Evolutionary conservation across 1,284 basidiomycete genomes (phyloP).

Genomic region (Stereum hirsutum): DNA sequence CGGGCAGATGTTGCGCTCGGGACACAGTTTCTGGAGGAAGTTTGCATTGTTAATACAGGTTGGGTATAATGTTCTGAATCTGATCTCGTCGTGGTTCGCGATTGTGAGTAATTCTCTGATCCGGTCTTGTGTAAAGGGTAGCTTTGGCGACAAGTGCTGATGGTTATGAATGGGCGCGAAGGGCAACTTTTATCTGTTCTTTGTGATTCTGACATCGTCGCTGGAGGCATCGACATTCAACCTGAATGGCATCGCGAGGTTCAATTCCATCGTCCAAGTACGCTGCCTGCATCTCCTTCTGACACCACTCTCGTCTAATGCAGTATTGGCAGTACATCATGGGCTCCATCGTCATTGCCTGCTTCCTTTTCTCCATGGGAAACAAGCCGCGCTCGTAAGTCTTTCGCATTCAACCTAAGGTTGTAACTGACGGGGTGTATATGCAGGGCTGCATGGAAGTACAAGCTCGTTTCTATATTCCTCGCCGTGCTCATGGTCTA

Average conservation of each 20-base stretch:
- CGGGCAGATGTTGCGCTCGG: conserved; percentile 86
- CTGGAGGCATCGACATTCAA: conserved; percentile 52
- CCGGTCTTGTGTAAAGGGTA: not conserved
- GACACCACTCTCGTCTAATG: conserved; percentile 20
- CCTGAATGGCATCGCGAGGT: conserved; percentile 48
- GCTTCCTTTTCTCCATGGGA: conserved; percentile 92
- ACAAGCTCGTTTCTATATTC: conserved; percentile 70
- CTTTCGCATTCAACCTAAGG: not conserved
- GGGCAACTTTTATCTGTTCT: conserved; percentile 89
- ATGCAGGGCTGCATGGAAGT: conserved; percentile 74
- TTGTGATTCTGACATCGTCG: conserved; percentile 67
- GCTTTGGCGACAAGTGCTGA: not conserved
- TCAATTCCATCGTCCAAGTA: conserved; percentile 79
- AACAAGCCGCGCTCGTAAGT: conserved; percentile 70
- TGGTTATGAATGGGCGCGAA: conserved; percentile 19
- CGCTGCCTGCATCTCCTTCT: conserved; percentile 31
- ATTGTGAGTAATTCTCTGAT: conserved; percentile 39
- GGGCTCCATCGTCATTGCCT: conserved; percentile 52
- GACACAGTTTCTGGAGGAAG: conserved; percentile 79
- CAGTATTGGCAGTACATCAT: conserved; percentile 88
- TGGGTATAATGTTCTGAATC: conserved; percentile 84
- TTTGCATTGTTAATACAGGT: conserved; percentile 94
- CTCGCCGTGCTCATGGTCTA: conserved; percentile 81
- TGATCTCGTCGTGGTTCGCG: conserved; percentile 90
- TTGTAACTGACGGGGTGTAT: not conserved